These are phyloP conservation scores for Entamoeba histolytica DNA, from an alignment of 208 protist genomes.

Conservation along the genomic window DNA sequence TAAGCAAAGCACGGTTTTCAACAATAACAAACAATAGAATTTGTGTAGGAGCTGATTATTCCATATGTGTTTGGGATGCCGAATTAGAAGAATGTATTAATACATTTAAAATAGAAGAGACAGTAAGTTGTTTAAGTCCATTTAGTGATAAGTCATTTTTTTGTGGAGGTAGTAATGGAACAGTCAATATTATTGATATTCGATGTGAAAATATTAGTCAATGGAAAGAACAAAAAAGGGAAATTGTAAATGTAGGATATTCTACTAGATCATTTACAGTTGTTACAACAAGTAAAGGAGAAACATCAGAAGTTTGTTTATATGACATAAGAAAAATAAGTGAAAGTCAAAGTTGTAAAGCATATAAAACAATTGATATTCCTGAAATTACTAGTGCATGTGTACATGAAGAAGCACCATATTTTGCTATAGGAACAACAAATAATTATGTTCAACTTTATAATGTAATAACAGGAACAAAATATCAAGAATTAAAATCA, in stretches of 20 bases:
- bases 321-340: not conserved
- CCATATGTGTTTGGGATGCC: not conserved
- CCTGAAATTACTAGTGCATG: not conserved
- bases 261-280: not conserved
- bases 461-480: not conserved
- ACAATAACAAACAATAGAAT: not conserved
- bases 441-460: not conserved
- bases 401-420: not conserved
- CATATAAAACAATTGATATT: not conserved
- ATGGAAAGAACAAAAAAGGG: not conserved
- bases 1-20: not conserved
- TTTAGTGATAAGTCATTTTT: not conserved
- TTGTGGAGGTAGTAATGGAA: not conserved
- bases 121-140: not conserved
- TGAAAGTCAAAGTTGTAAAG: not conserved
- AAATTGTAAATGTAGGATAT: not conserved
- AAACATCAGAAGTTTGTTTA: not conserved
- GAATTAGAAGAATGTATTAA: not conserved
- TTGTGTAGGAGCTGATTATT: not conserved
- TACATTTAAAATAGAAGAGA: not conserved
- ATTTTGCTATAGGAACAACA: not conserved
- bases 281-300: not conserved
- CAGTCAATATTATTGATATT: not conserved
- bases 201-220: not conserved
- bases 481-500: not conserved